Percentiles rank a stretch among this genome's conserved stretches.
Conservation (phyloP, 441 rosid genomes). For the Isatis lusitanica region DNA sequence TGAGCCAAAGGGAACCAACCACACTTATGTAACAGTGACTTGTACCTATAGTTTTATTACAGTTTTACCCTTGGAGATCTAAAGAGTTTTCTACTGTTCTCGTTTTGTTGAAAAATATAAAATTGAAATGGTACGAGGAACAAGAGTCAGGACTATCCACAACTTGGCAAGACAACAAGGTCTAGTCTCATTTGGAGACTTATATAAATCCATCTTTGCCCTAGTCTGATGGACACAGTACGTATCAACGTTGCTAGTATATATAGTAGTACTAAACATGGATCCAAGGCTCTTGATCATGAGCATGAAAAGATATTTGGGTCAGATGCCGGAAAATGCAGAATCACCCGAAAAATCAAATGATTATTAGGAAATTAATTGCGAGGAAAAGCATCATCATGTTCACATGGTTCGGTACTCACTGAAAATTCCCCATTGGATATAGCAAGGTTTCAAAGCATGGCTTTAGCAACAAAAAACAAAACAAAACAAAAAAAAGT, state of each 20-base stretch:
- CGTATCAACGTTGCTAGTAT: background rate
- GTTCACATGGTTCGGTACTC: background rate
- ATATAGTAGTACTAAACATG: background rate
- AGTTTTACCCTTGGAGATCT: background rate
- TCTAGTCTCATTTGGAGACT: background rate
- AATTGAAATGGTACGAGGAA: background rate
- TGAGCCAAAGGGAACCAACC: conserved; percentile 9
- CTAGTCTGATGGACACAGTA: background rate
- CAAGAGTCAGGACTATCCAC: background rate
- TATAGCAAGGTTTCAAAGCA: background rate
- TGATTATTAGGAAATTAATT: no score
- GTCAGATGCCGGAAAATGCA: no score
- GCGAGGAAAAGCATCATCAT: background rate
- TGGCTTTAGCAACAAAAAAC: no score
- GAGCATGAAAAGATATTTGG: no score
- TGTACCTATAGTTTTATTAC: background rate
- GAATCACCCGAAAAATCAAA: no score
- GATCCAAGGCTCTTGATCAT: background rate
- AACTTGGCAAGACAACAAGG: background rate
- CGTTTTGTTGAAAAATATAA: background rate
- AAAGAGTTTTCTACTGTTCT: background rate
- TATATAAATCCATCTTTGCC: background rate
- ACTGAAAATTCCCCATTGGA: background rate
- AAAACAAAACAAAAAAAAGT: no score
- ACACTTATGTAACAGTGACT: background rate